Base-by-base conservation (phyloP, 2,329 filamentous ascomycete species). In the Diatrype stigma region DNA sequence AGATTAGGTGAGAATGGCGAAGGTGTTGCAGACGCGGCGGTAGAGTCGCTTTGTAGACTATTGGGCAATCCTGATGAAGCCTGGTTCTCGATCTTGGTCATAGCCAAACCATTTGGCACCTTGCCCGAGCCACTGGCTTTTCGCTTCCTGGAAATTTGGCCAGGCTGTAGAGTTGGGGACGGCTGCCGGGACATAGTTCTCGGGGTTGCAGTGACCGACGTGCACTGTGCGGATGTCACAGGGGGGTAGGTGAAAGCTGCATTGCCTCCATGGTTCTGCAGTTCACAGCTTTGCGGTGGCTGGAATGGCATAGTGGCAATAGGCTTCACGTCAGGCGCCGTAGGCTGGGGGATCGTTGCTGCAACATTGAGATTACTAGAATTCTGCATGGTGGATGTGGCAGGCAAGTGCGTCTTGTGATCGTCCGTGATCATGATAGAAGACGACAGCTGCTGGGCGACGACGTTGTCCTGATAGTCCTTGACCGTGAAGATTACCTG, bases 361-460 rank as follows among this genome's bases (percentile, higher is more conserved):
- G 60, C 53, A 51, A 61, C 67, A 56, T 51, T 47, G 52, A 55
- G 44, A 28, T 53, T 40, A 52, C 48, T 60, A 35, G 60, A 17
- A 37, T 21, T 28, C 19, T 62, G 56, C 58, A 63, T 60, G 21
- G 60, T 54, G 38, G 65, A 56, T 44, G 65, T 48, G 47, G 76
- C 70, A 47, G 77, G 68, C 51, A 71, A 68, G 60, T 90, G 87
- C 7, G 90, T 96, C 73, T 97, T 97, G 74, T 97, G 93, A 64
- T 99, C 93, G 66, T 99, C 93, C 1, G 94, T 97, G 56, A 97
- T 96, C 81, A 96, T 93, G 57, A 97, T 96, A 0, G 90, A 89
- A 50, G 87, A 85, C 19, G 90, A 90, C 57, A 96, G 86, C 48
- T 85, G 84, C 70, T 99, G 93, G 6, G 90, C 89, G 42, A 97